Conservation (phyloP, 2,329 filamentous ascomycete genomes). For the Uncinocarpus reesii region DNA sequence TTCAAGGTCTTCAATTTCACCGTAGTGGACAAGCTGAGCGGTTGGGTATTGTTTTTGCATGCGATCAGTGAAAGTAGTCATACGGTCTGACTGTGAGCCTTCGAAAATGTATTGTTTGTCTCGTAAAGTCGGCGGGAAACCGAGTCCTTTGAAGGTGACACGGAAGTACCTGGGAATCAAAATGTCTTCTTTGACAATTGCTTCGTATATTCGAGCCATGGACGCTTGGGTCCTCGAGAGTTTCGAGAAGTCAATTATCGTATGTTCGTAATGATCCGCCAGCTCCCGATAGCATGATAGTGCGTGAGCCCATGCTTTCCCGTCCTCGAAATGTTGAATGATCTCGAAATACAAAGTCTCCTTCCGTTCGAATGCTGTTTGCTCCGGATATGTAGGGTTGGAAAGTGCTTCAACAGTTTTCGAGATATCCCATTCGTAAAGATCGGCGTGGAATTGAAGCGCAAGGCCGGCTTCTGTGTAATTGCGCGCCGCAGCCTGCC, state of each 20-base stretch:
- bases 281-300: constrained; percentile 83
- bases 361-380: constrained; percentile 84
- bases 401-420: constrained; percentile 54
- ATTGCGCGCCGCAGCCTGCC: constrained; percentile 67
- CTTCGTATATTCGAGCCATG: constrained; percentile 86
- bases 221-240: constrained; percentile 79
- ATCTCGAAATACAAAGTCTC: constrained; percentile 88
- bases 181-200: constrained; percentile 69
- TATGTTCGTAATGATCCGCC: constrained; percentile 79
- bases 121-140: constrained; percentile 67
- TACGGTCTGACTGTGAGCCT: constrained; percentile 63
- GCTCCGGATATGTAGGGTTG: constrained; percentile 69
- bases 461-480: constrained; percentile 81
- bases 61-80: constrained; percentile 73
- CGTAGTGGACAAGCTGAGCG: constrained; percentile 65
- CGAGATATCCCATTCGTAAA: constrained; percentile 81
- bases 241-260: constrained; percentile 83
- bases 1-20: constrained; percentile 68
- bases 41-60: constrained; percentile 85
- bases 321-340: constrained; percentile 88
- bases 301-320: constrained; percentile 86
- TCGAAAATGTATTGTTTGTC: constrained; percentile 94
- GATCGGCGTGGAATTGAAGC: constrained; percentile 77
- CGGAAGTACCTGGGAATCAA: constrained; percentile 79
- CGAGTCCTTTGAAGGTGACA: constrained; percentile 78